Evolutionary conservation across 2,329 filamentous ascomycete genomes (phyloP).

Genomic region (Clonostachys byssicola): DNA sequence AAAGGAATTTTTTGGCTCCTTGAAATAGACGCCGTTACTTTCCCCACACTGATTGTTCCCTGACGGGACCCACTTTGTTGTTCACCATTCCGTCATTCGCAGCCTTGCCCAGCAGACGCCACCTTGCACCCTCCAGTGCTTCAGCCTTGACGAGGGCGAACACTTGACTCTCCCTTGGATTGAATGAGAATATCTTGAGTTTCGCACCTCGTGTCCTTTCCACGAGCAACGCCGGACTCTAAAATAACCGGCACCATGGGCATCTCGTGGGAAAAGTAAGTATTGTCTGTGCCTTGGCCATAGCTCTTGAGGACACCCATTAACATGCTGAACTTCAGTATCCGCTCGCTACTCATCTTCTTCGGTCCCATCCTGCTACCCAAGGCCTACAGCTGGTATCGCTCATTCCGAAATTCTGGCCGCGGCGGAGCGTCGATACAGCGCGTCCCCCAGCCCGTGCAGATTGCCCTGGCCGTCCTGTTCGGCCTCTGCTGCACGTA

Average conservation of each 20-base stretch:
- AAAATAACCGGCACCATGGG: constrained; percentile 1
- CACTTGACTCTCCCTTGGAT: neutral
- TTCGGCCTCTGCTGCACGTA: constrained; percentile 38
- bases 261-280: constrained; percentile 9
- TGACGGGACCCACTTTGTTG: no score
- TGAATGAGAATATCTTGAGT: neutral
- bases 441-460: constrained; percentile 47
- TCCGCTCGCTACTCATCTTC: constrained; percentile 54
- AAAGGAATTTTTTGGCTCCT: no score
- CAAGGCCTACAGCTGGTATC: constrained; percentile 61
- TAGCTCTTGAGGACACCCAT: constrained; percentile 2
- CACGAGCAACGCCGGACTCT: neutral
- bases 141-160: neutral
- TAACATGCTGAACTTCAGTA: constrained; percentile 21
- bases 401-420: constrained; percentile 41
- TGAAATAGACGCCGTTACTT: no score
- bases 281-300: neutral
- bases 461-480: constrained; percentile 58
- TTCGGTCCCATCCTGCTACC: constrained; percentile 71
- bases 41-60: no score
- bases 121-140: neutral
- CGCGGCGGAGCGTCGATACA: constrained; percentile 44
- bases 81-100: no score
- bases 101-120: no score
- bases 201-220: neutral